These are phyloP conservation scores for Tuber aestivum DNA, from an alignment of 495 filamentous ascomycete species.

Conservation along the genomic window DNA sequence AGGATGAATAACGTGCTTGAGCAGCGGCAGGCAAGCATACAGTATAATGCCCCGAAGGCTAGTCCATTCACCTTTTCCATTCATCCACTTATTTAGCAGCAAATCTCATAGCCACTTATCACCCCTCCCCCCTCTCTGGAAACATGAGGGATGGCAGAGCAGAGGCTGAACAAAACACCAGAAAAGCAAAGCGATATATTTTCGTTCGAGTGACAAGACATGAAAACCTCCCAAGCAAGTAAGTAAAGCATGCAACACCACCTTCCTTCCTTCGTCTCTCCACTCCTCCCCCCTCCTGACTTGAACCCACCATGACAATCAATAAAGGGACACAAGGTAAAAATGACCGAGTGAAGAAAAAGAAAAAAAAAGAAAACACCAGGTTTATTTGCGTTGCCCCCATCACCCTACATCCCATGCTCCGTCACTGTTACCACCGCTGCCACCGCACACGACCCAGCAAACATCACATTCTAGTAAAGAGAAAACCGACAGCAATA, in stretches of 20 bases:
- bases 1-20: too few species aligned
- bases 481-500: not conserved
- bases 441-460: not conserved
- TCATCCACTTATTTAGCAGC: not conserved
- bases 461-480: not conserved
- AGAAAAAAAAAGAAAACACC: not conserved
- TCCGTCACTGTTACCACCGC: not conserved
- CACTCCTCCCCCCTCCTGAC: not conserved
- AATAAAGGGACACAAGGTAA: not conserved
- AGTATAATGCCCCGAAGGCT: too few species aligned
- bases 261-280: not conserved
- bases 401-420: not conserved
- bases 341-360: not conserved
- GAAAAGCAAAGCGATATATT: not conserved
- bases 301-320: not conserved
- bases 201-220: conserved; percentile 6
- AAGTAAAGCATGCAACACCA: not conserved
- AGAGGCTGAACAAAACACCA: not conserved
- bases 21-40: too few species aligned
- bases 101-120: not conserved
- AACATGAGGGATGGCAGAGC: not conserved
- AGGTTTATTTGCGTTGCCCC: not conserved
- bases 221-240: not conserved
- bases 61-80: not conserved
- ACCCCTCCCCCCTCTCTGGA: not conserved